Evolutionary conservation across 1,284 basidiomycete genomes (phyloP).

Genomic region (Wolfiporia cocos): DNA sequence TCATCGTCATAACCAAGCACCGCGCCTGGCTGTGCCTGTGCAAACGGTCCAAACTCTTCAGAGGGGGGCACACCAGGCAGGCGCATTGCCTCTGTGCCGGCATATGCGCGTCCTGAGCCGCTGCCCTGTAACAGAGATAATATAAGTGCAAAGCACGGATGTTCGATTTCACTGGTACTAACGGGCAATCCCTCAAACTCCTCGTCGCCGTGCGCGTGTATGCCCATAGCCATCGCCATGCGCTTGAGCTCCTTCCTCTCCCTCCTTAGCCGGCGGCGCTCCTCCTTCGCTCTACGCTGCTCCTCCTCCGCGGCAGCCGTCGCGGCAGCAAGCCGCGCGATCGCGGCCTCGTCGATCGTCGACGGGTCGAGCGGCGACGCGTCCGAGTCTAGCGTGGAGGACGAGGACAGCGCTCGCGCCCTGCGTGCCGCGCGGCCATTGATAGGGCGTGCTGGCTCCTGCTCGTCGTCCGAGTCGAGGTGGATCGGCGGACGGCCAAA

Average conservation of each 20-base stretch:
- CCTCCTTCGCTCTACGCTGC: slow-evolving; percentile 36
- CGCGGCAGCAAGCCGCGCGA: slow-evolving; percentile 29
- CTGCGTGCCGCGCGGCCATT: slow-evolving; percentile 10
- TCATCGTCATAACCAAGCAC: slow-evolving; percentile 27
- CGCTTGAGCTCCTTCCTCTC: slow-evolving; percentile 43
- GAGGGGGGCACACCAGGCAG: slow-evolving; percentile 12
- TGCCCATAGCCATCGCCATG: slow-evolving; percentile 30
- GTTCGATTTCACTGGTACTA: too few species aligned
- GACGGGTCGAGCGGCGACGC: slow-evolving; percentile 54
- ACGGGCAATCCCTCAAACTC: slow-evolving; percentile 58
- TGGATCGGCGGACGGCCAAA: slow-evolving; percentile 57
- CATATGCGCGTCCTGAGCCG: slow-evolving; percentile 15
- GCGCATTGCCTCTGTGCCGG: slow-evolving; percentile 12
- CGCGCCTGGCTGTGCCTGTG: slow-evolving; percentile 13
- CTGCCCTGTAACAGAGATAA: slow-evolving; percentile 23
- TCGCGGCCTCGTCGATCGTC: slow-evolving; percentile 42
- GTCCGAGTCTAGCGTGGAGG: slow-evolving; percentile 59
- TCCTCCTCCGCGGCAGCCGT: slow-evolving; percentile 34
- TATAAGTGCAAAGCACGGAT: too few species aligned
- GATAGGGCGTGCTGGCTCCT: too few species aligned
- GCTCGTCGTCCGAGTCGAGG: slow-evolving; percentile 47
- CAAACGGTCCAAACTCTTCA: slow-evolving; percentile 36
- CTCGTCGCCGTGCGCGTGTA: slow-evolving; percentile 13
- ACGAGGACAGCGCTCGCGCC: slow-evolving; percentile 31
- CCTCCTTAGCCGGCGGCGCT: slow-evolving; percentile 36